Conservation (phyloP, 768 basidiomycete genomes). For the Imleria badia region DNA sequence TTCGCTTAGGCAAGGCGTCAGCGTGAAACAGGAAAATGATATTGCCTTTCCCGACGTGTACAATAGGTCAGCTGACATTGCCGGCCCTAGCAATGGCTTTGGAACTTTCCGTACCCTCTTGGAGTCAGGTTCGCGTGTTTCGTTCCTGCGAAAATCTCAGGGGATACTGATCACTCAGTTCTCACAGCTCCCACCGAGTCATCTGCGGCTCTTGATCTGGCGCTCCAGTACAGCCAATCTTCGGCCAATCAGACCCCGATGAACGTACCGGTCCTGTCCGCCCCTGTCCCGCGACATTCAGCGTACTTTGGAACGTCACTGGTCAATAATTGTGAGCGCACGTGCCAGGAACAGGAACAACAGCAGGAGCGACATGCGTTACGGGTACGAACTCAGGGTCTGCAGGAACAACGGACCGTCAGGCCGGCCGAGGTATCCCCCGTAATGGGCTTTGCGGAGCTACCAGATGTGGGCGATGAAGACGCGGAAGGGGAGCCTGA, state of each 20-base stretch:
- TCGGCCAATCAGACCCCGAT: constrained; percentile 20
- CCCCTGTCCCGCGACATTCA: constrained; percentile 35
- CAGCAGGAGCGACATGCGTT: constrained; percentile 31
- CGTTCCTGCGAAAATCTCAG: background rate
- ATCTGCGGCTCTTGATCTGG: constrained; percentile 21
- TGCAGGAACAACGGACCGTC: constrained; percentile 33
- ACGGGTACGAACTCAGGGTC: constrained; percentile 32
- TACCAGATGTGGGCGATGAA: constrained; percentile 32
- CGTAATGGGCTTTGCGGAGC: constrained; percentile 28
- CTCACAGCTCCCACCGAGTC: constrained; percentile 22
- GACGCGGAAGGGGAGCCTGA: constrained; percentile 38
- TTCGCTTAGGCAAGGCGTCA: constrained; percentile 19
- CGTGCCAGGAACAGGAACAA: constrained; percentile 40
- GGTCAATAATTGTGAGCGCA: constrained; percentile 35
- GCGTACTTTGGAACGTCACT: constrained; percentile 31
- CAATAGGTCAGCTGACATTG: constrained; percentile 21
- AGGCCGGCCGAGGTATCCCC: constrained; percentile 35
- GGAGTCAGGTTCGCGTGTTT: constrained; percentile 30
- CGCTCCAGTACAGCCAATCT: constrained; percentile 24
- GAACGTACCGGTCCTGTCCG: constrained; percentile 26
- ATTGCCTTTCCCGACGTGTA: constrained; percentile 28
- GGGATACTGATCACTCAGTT: constrained; percentile 1
- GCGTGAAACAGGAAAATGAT: constrained; percentile 31
- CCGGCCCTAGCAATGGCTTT: constrained; percentile 24
- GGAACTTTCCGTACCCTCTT: constrained; percentile 21